Evolutionary conservation across 768 basidiomycete species (phyloP), one percentile per base, ranked within the genome.

Genomic region (Termitomyces eurrhizus): DNA sequence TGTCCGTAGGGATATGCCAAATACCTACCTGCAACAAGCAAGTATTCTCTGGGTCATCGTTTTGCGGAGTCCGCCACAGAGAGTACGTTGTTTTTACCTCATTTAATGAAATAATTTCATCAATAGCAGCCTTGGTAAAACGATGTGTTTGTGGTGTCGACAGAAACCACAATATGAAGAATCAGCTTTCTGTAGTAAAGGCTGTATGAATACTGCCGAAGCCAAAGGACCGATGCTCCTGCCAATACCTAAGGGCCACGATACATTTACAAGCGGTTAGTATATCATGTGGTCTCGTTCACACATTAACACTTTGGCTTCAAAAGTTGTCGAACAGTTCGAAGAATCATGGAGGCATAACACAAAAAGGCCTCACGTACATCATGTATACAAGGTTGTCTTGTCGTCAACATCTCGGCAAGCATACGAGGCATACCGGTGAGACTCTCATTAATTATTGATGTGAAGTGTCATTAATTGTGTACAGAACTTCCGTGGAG

Each of bases 271-370:
- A 70, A 87, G 80, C 61, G 87, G 87, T 88, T 64, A 37, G 80
- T 69, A 2, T 35, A 52, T 41, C 6, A 33, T 21, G 11, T 33
- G 21, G 26, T 39, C 29, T 56, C 35, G 44, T 32, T 14, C 54
- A 21, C 33, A 42, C 21, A 2, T 42, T 56, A 7, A 56, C 7
- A 13, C 6, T 35, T 29, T 33, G 29, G 7, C 45, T 9, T 33
- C 1, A 44, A 46, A 41, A 87, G 86, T 87, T 37, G 72, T 77
- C n/a, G 83, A 85, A 65, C 87, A 89, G 65, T 89, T 89, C 74
- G 84, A 83, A 66, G 62, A 80, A 52, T 85, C 86, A 18, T 89
- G 87, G 87, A 78, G 86, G 58, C 87, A 89, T 65, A 73, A 64
- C 36, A 74, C 78, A n/a, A 80, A 79, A n/a, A 46, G 71, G 21